Conservation (phyloP, 1,139 yeast genomes). For the Suhomyces panamericanus region DNA sequence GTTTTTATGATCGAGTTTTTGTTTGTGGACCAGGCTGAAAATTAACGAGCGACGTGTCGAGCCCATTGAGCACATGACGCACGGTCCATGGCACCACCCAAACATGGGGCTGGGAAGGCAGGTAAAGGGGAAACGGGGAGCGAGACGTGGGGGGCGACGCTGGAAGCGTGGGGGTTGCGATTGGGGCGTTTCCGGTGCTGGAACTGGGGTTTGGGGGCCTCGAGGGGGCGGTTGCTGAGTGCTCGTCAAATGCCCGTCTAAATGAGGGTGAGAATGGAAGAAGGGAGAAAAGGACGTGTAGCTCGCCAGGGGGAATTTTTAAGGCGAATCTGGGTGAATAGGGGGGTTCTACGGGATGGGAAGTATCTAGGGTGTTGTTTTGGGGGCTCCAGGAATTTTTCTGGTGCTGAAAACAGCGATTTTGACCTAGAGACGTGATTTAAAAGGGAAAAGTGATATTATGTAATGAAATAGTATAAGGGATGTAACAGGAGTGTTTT, state of each 20-base stretch:
- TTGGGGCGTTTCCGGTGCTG: neutral
- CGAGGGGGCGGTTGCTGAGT: neutral
- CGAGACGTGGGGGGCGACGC: neutral
- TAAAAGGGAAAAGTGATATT: too few species aligned
- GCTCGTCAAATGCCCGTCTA: slow-evolving; percentile 1
- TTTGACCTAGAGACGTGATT: neutral
- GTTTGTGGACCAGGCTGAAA: slow-evolving; percentile 11
- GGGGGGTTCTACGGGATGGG: neutral
- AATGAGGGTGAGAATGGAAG: neutral
- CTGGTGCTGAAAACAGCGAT: neutral
- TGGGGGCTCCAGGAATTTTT: neutral
- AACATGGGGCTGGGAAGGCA: neutral
- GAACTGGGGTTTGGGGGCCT: neutral
- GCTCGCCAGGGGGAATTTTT: neutral
- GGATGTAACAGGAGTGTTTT: neutral
- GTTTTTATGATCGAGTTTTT: slow-evolving; percentile 12
- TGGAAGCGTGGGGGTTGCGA: neutral
- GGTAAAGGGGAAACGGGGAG: neutral
- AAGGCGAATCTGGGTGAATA: neutral
- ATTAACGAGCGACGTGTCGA: slow-evolving; percentile 13
- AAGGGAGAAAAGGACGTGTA: neutral
- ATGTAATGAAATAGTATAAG: neutral
- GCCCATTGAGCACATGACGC: slow-evolving; percentile 9
- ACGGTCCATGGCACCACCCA: slow-evolving; percentile 1
- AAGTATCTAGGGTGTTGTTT: neutral